A percentile compares a stretch with the other conserved stretches of the same genome.
These are phyloP conservation scores for Pythium myriotylum DNA, from an alignment of 352 stramenopile species.

Conservation along the genomic window DNA sequence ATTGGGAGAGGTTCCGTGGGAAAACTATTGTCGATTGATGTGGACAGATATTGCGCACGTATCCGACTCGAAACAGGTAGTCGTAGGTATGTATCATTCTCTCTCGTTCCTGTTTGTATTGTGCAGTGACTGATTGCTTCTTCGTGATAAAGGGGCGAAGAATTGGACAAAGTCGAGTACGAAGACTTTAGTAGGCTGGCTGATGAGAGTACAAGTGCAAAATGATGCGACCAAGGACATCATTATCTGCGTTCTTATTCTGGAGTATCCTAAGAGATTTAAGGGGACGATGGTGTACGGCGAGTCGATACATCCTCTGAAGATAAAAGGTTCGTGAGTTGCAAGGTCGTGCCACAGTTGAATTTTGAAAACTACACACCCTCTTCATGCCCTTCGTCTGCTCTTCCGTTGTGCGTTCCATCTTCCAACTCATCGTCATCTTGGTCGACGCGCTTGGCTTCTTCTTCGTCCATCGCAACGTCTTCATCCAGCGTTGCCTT, in stretches of 20 bases:
- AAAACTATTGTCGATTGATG: slow-evolving; percentile 71
- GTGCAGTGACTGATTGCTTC: too few species aligned
- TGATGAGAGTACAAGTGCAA: slow-evolving; percentile 31
- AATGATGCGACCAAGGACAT: slow-evolving; percentile 6
- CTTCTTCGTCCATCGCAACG: slow-evolving; percentile 52
- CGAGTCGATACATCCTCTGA: slow-evolving; percentile 18
- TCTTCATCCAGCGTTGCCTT: slow-evolving; percentile 81
- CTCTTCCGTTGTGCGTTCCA: slow-evolving; percentile 5
- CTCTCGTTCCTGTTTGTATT: too few species aligned
- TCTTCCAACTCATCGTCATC: slow-evolving; percentile 82
- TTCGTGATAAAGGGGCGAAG: slow-evolving; percentile 48
- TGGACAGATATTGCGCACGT: slow-evolving; percentile 66
- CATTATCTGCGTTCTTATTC: background rate
- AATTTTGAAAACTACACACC: slow-evolving; percentile 6
- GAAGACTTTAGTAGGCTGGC: slow-evolving; percentile 81
- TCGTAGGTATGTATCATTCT: slow-evolving; percentile 36
- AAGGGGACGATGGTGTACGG: slow-evolving; percentile 18
- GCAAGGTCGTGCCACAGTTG: background rate
- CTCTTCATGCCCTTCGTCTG: slow-evolving; percentile 18
- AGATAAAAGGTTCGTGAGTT: background rate
- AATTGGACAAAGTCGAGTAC: slow-evolving; percentile 76
- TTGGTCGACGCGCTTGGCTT: slow-evolving; percentile 44
- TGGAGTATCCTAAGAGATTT: background rate
- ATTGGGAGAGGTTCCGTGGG: slow-evolving; percentile 55
- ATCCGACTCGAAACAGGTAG: slow-evolving; percentile 67